These are phyloP conservation scores for Neocallimastix lanati DNA, from an alignment of 192 early-diverging fungal genomes.

Conservation along the genomic window DNA sequence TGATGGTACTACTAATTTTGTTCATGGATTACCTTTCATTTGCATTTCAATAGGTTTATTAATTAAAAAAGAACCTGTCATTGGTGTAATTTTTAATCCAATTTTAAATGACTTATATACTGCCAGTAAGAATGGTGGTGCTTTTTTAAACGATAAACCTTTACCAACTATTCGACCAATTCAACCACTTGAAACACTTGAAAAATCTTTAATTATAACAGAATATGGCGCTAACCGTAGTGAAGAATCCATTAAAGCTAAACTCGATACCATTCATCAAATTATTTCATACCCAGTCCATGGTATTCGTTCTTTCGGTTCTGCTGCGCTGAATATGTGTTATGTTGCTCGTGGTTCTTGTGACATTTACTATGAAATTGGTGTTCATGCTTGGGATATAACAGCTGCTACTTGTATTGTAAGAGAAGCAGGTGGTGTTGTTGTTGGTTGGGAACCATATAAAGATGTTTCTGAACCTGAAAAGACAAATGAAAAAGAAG, in stretches of 20 bases:
- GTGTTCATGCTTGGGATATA: constrained; percentile 62
- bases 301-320: constrained; percentile 57
- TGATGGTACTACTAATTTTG: constrained; percentile 29
- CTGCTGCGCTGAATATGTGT: constrained; percentile 60
- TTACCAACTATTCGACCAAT: constrained; percentile 37
- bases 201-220: constrained; percentile 50
- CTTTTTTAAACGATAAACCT: constrained; percentile 31
- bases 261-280: constrained; percentile 43
- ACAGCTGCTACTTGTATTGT: constrained; percentile 68
- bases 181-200: constrained; percentile 39
- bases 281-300: constrained; percentile 42
- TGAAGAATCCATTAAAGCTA: constrained; percentile 33
- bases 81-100: constrained; percentile 85
- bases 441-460: constrained; percentile 19
- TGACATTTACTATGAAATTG: constrained; percentile 87
- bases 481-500: neutral
- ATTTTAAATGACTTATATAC: constrained; percentile 61
- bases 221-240: constrained; percentile 66
- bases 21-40: constrained; percentile 56
- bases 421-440: constrained; percentile 62
- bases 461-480: neutral
- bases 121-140: constrained; percentile 22
- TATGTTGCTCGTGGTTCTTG: constrained; percentile 60
- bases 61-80: constrained; percentile 49
- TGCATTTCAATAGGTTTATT: constrained; percentile 73